Base-by-base conservation (phyloP, 805 yeast species). In the Metschnikowia gruessii region DNA sequence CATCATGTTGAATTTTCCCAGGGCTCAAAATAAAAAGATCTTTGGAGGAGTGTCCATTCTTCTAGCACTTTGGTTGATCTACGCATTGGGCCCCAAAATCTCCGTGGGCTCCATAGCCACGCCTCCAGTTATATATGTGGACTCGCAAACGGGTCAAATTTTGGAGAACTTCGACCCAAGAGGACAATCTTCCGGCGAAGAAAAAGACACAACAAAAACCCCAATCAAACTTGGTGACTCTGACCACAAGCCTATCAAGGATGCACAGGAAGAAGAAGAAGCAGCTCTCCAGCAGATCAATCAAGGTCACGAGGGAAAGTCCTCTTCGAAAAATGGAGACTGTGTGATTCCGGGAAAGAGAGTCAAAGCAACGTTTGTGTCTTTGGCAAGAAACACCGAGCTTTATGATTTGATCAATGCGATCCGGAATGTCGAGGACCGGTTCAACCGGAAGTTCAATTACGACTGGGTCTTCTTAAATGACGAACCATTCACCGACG, bases 401-500 rank as follows among this genome's bases (percentile, higher is more conserved):
- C 47, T 52, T 19, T 18, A 36, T 16, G 54, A 49, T 9, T 51
- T 54, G 39, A 32, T 49, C 21, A 26, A 19, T 16, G 53, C 65
- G 7, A 61, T 63, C 7, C 50, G 52, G 15, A 45, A 56, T 4
- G 62, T 63, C 12, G 64, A 63, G 42, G 50, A 52, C 18, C 46
- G 60, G 10, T 62, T 59, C 50, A 59, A 57, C 52, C 42, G 48
- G 7, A 53, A 49, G 19, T 58, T 45, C 42, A 54, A 56, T 43
- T 61, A 60, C 48, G 63, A 60, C 46, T 61, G 63, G 63, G 63
- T 60, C 16, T 61, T 61, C 32, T 51, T 56, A 37, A 61, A 61
- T 42, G 62, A 61, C 38, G 52, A 54, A 44, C 58, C 56, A 6
- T 61, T 61, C 44, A 51, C 58, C 33, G 54, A 56, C 2, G 56